Conservation (phyloP, 495 filamentous ascomycete species). For the Trichodelitschia bisporula region DNA sequence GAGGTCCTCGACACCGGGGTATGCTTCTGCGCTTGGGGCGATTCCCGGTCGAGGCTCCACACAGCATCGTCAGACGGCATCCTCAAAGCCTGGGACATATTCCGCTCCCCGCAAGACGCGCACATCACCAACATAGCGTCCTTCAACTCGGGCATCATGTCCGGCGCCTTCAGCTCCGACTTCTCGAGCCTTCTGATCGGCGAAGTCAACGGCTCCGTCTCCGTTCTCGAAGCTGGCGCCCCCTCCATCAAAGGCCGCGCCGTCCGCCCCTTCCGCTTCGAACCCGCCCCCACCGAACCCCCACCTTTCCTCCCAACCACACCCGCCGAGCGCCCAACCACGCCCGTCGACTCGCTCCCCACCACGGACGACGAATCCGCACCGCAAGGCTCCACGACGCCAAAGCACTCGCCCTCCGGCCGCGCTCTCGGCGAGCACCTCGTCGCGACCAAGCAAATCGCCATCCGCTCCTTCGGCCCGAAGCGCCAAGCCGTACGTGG, state of each 20-base stretch:
- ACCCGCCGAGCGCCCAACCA: constrained; percentile 4
- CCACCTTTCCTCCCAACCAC: too few species aligned
- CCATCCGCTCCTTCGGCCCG: constrained; percentile 6
- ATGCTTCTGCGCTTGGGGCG: constrained; percentile 58
- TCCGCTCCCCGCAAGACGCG: constrained; percentile 28
- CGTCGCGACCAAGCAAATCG: neutral
- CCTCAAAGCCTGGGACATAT: constrained; percentile 68
- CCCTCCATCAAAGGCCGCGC: too few species aligned
- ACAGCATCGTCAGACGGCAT: constrained; percentile 80
- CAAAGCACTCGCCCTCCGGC: too few species aligned
- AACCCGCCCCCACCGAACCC: too few species aligned
- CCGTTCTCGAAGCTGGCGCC: constrained; percentile 28
- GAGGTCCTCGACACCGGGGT: constrained; percentile 62
- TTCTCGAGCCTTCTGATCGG: constrained; percentile 46
- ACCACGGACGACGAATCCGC: constrained; percentile 4
- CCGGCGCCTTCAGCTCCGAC: constrained; percentile 51
- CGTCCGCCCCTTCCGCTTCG: too few species aligned
- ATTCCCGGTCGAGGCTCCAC: constrained; percentile 42
- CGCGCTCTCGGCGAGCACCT: neutral
- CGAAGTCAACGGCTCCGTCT: constrained; percentile 48
- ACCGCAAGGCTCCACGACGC: neutral
- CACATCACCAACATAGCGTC: constrained; percentile 33
- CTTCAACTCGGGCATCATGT: constrained; percentile 29
- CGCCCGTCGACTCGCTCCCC: constrained; percentile 5
- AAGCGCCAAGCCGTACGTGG: neutral